These are phyloP conservation scores for Kurtzmaniella quercitrusa DNA, from an alignment of 1,139 yeast species.

Conservation along the genomic window DNA sequence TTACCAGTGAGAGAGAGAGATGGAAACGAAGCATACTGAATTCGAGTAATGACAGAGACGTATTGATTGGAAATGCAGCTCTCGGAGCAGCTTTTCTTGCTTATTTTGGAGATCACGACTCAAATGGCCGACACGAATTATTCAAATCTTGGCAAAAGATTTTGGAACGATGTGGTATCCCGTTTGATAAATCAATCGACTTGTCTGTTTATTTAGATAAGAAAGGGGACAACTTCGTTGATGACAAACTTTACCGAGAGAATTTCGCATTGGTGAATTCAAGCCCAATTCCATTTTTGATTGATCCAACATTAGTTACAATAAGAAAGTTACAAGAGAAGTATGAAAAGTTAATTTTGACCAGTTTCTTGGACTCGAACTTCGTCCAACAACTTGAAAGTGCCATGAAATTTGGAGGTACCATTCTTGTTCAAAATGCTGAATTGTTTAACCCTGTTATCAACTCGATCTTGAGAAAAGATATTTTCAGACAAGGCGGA, in stretches of 20 bases:
- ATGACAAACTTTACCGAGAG: slow-evolving; percentile 56
- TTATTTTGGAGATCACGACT: slow-evolving; percentile 62
- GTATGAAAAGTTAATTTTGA: slow-evolving; percentile 38
- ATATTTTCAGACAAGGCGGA: slow-evolving; percentile 66
- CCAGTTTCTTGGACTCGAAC: slow-evolving; percentile 73
- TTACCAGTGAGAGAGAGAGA: slow-evolving; percentile 67
- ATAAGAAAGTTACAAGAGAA: slow-evolving; percentile 33
- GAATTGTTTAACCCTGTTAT: slow-evolving; percentile 77
- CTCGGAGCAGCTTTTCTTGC: slow-evolving; percentile 58
- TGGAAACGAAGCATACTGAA: slow-evolving; percentile 61
- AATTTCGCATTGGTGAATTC: slow-evolving; percentile 56
- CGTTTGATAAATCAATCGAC: slow-evolving; percentile 33
- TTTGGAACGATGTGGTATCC: slow-evolving; percentile 35
- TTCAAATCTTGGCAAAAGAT: slow-evolving; percentile 36
- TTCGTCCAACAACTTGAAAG: slow-evolving; percentile 71
- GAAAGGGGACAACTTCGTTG: slow-evolving; percentile 15
- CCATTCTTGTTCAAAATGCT: slow-evolving; percentile 69
- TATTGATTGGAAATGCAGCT: slow-evolving; percentile 61
- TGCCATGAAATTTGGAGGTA: slow-evolving; percentile 79
- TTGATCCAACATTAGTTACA: slow-evolving; percentile 67
- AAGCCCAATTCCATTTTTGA: slow-evolving; percentile 45
- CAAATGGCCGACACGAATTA: slow-evolving; percentile 40
- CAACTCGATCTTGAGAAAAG: slow-evolving; percentile 57
- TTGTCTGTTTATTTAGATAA: slow-evolving; percentile 36
- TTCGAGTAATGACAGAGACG: slow-evolving; percentile 44